Percentiles rank a stretch among this genome's conserved stretches.
Evolutionary conservation across 371 early-diverging fungal genomes (phyloP).

Genomic region (Mortierella sp.): DNA sequence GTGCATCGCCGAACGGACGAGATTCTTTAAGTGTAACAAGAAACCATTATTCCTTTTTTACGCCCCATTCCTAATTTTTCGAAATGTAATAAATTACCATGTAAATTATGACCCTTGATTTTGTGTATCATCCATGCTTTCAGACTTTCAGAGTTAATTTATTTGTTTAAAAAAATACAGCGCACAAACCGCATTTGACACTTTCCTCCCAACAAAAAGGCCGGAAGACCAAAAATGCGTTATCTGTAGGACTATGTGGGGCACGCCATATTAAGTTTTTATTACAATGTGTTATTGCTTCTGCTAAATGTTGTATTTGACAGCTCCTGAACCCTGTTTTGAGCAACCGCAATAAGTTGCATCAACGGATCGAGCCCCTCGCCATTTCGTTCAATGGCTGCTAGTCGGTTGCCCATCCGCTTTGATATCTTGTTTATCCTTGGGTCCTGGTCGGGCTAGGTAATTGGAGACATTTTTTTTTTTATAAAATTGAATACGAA

Average conservation of each 20-base stretch:
- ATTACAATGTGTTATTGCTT: neutral
- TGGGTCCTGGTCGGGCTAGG: slow-evolving; percentile 43
- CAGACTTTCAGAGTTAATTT: too few relatives aligned
- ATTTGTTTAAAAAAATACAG: neutral
- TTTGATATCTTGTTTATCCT: slow-evolving; percentile 52
- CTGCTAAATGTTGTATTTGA: slow-evolving; percentile 8
- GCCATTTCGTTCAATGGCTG: slow-evolving; percentile 33
- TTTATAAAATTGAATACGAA: too few relatives aligned
- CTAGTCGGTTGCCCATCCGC: slow-evolving; percentile 35
- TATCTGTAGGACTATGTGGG: too few relatives aligned
- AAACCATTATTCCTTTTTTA: neutral
- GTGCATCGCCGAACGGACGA: slow-evolving; percentile 1
- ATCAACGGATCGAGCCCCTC: slow-evolving; percentile 41
- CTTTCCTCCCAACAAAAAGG: too few relatives aligned
- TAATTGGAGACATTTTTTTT: neutral
- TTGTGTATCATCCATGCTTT: neutral
- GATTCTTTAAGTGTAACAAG: neutral
- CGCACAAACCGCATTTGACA: neutral
- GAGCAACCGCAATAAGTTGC: slow-evolving; percentile 31
- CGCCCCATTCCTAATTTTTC: neutral
- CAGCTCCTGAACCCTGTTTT: slow-evolving; percentile 19
- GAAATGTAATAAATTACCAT: neutral
- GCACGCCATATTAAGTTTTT: neutral
- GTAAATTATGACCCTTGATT: neutral
- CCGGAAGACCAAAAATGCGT: too few relatives aligned